Evolutionary conservation across 495 filamentous ascomycete species (phyloP).

Genomic region (Pseudevernia furfuracea): DNA sequence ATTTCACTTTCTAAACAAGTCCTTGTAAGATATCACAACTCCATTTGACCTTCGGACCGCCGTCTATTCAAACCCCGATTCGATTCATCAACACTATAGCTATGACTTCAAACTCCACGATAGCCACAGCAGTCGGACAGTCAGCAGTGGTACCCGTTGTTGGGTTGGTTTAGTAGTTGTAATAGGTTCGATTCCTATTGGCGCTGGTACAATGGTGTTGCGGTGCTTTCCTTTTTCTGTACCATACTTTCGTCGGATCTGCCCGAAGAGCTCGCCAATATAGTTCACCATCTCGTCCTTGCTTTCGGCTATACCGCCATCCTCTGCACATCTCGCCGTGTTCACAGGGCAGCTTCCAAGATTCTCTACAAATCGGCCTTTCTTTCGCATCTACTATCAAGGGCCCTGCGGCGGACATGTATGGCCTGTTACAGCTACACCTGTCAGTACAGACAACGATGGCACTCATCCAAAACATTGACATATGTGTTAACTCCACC

Average conservation of each 20-base stretch:
- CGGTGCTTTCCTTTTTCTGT: too few relatives aligned
- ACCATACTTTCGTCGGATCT: too few relatives aligned
- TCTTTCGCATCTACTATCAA: neutral
- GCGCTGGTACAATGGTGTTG: too few relatives aligned
- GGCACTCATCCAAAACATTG: neutral
- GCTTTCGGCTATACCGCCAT: neutral
- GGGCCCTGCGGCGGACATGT: neutral
- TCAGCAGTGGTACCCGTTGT: neutral
- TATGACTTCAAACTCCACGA: neutral
- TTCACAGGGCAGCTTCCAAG: neutral
- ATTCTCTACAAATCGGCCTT: neutral
- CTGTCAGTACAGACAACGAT: neutral
- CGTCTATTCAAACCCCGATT: too few relatives aligned
- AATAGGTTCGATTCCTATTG: too few relatives aligned
- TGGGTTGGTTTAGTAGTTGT: too few relatives aligned
- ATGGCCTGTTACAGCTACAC: neutral
- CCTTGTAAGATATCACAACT: too few relatives aligned
- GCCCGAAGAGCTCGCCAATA: neutral
- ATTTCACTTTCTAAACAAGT: too few relatives aligned
- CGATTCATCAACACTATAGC: neutral
- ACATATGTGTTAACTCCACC: neutral
- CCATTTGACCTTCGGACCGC: too few relatives aligned
- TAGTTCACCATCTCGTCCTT: neutral
- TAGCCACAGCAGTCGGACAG: neutral
- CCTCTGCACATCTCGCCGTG: neutral